Evolutionary conservation across 2,329 filamentous ascomycete species (phyloP).

Genomic region (Corinectria fuckeliana): DNA sequence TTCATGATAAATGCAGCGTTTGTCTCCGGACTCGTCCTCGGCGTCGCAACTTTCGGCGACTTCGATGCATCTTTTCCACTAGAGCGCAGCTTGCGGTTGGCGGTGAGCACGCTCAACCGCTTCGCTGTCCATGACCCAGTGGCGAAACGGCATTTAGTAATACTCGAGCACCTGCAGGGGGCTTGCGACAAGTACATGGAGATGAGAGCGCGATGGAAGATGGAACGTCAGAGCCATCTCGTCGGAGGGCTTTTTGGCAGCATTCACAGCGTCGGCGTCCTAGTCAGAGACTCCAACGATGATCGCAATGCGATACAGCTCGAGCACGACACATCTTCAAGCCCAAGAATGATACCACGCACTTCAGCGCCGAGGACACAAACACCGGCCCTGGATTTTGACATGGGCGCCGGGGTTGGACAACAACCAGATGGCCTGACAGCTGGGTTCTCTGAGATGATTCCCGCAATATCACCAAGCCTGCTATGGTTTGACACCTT

Average conservation of each 20-base stretch:
- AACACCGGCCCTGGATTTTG: not conserved
- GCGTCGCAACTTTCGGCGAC: conserved; percentile 53
- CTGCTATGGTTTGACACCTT: conserved; percentile 38
- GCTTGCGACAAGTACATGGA: conserved; percentile 35
- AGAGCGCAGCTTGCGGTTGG: conserved; percentile 33
- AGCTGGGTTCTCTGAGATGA: conserved; percentile 21
- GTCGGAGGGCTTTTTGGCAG: conserved; percentile 35
- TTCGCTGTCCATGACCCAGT: conserved; percentile 32
- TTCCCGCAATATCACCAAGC: conserved; percentile 34
- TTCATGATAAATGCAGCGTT: conserved; percentile 55
- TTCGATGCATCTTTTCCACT: conserved; percentile 46
- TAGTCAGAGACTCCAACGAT: not conserved
- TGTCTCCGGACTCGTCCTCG: conserved; percentile 51
- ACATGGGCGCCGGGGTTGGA: not conserved
- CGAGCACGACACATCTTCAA: not conserved
- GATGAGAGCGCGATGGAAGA: conserved; percentile 27
- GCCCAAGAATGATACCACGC: conserved; percentile 3
- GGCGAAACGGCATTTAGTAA: conserved; percentile 32
- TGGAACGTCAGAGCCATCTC: conserved; percentile 33
- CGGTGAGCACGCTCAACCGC: conserved; percentile 32
- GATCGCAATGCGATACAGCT: not conserved
- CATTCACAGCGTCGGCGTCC: conserved; percentile 31
- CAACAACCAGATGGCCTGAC: conserved; percentile 21
- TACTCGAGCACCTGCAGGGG: conserved; percentile 32
- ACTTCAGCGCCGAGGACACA: not conserved